Percentiles rank a stretch among this genome's conserved stretches.
Conservation (phyloP, 164 flowering plant species). For the Annona squamosa region DNA sequence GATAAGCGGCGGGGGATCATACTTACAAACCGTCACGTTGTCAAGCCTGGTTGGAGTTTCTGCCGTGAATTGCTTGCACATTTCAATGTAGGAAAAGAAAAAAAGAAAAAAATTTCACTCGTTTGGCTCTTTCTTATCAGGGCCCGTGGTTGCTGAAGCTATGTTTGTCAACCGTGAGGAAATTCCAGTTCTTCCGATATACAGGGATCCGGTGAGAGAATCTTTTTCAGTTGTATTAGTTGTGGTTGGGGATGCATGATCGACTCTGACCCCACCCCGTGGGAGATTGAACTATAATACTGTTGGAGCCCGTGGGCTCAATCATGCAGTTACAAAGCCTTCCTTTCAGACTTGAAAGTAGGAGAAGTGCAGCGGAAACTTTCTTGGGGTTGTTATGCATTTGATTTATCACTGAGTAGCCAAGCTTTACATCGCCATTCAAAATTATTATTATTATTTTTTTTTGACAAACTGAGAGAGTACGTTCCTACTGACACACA, state of each 20-base stretch:
- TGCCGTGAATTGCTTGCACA: not conserved
- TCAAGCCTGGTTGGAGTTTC: constrained; percentile 60
- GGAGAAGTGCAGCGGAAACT: not conserved
- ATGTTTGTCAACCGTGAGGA: constrained; percentile 92
- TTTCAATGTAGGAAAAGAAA: not conserved
- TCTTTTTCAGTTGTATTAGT: not conserved
- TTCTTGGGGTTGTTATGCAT: not conserved
- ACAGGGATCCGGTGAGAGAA: constrained; percentile 82
- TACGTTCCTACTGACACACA: constrained; percentile 4
- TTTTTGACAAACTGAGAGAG: not conserved
- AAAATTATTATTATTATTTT: not conserved
- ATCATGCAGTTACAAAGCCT: not conserved
- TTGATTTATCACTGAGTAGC: not conserved
- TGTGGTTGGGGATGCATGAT: not conserved
- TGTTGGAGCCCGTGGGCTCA: not conserved
- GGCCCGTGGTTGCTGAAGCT: constrained; percentile 95
- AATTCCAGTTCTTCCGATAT: constrained; percentile 68
- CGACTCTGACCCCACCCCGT: not conserved
- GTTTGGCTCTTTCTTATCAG: constrained; percentile 23
- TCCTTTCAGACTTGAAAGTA: not conserved
- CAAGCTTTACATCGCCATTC: not conserved
- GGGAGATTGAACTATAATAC: not conserved
- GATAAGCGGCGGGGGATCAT: constrained; percentile 84
- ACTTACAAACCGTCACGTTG: constrained; percentile 97
- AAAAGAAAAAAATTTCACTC: not conserved